Base-by-base conservation (phyloP, 2,329 filamentous ascomycete genomes). In the Cadophora luteo-olivacea region DNA sequence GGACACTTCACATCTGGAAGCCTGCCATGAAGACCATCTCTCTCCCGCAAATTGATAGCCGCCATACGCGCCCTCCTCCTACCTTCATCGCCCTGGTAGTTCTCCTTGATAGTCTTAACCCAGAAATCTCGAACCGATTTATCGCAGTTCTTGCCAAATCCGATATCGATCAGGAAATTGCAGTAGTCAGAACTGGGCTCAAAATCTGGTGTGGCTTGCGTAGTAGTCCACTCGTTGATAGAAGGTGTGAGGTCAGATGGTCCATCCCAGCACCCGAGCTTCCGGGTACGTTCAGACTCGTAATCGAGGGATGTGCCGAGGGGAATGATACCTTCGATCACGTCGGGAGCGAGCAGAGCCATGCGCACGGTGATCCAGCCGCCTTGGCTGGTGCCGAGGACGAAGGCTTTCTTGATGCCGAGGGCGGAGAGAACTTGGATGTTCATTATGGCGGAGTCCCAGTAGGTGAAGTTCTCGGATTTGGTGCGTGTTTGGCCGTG, bases 371-470 rank as follows among this genome's bases (percentile, higher is more conserved):
- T 81, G 25, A 86, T 80, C 84, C 84, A 86, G 32, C 60, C 85
- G 25, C 84, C 84, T 75, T 86, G 84, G 65, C 82, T 84, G 9
- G 84, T 85, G 22, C 85, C 85, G 9, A 86, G 75, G 0, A 82
- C 81, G 69, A 84, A 86, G 0, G 83, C 84, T 78, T 82, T 83
- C 22, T 79, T 63, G 32, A 86, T 79, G 1, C 80, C 79, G 3
- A 87, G 79, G 5, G 80, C 80, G 49, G 87, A 82, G 80, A 89
- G 80, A 1, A 86, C 84, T 77, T 89, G 85, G 9, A 87, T 77
- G 12, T 83, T 82, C 83, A 89, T 83, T 68, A 81, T 77, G 55
- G 85, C 84, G 3, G 84, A 78, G 74, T 87, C 85, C 85, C 85
- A 87, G 78, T 85, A 86, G 1, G 83, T 86, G 72, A 84, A 87